phyloP scores from a whole-genome alignment of 2,329 filamentous ascomycete genomes.

The Penicillium sp. region DNA sequence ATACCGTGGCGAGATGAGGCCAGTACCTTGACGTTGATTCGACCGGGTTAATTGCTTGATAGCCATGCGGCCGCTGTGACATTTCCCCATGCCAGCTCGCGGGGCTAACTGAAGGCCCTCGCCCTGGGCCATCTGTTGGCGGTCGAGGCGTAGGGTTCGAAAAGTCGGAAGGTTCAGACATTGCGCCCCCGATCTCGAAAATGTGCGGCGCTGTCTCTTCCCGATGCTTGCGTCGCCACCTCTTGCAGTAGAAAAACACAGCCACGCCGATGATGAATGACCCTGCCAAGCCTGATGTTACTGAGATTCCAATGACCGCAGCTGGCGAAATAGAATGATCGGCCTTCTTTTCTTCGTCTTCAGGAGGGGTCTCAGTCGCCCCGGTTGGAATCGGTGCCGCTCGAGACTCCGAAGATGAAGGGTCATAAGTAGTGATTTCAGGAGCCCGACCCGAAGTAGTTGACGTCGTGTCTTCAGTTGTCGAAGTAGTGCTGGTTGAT shows the following conservation, averaged over 20 bases:
- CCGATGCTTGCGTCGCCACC: slow-evolving; percentile 26
- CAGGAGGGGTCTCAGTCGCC: slow-evolving; percentile 6
- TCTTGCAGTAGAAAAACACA: slow-evolving; percentile 33
- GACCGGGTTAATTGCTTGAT: slow-evolving; percentile 16
- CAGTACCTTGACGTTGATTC: slow-evolving; percentile 18
- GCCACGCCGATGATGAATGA: slow-evolving; percentile 35
- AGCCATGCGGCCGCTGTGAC: slow-evolving; percentile 13
- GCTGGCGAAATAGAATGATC: slow-evolving; percentile 24
- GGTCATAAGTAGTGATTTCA: slow-evolving; percentile 14
- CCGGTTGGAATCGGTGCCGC: background rate
- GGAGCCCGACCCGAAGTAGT: slow-evolving; percentile 19
- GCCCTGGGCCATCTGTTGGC: slow-evolving; percentile 19
- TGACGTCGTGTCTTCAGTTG: slow-evolving; percentile 6
- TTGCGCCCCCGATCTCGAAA: slow-evolving; percentile 41
- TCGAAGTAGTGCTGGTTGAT: slow-evolving; percentile 6
- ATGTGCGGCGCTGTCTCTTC: slow-evolving; percentile 23
- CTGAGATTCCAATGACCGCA: slow-evolving; percentile 38
- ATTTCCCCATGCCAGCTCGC: slow-evolving; percentile 16
- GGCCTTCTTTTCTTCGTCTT: slow-evolving; percentile 11
- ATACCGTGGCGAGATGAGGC: slow-evolving; percentile 20
- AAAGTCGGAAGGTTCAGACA: slow-evolving; percentile 38
- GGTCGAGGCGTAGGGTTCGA: slow-evolving; percentile 23
- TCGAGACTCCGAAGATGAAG: slow-evolving; percentile 17
- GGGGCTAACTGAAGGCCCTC: slow-evolving; percentile 8
- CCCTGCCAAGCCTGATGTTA: slow-evolving; percentile 35